Percentiles rank a stretch among this genome's conserved stretches.
phyloP scores from a whole-genome alignment of 1,139 yeast genomes.

The Meyerozyma guilliermondii region DNA sequence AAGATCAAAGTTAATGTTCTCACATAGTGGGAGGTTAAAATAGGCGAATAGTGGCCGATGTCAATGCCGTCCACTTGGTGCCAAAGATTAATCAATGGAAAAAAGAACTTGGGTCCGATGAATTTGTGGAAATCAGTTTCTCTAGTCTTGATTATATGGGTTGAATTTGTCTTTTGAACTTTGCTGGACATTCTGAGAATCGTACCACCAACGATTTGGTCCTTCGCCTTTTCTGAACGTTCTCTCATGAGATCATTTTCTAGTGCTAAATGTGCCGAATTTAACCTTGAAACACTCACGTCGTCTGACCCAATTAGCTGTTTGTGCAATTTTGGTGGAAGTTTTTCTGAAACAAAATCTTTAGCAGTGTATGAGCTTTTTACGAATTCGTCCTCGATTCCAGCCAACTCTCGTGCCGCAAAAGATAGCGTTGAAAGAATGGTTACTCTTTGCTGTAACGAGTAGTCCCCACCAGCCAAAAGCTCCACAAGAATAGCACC shows the following conservation, averaged over 20 bases:
- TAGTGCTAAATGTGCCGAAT: slow-evolving; percentile 10
- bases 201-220: slow-evolving; percentile 41
- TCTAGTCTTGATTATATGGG: slow-evolving; percentile 9
- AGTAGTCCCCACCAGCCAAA: slow-evolving; percentile 57
- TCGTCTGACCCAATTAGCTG: slow-evolving; percentile 17
- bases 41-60: slow-evolving; percentile 51
- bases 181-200: slow-evolving; percentile 46
- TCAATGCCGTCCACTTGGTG: slow-evolving; percentile 40
- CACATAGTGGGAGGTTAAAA: slow-evolving; percentile 54
- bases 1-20: slow-evolving; percentile 53
- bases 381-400: slow-evolving; percentile 45
- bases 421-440: slow-evolving; percentile 52
- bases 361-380: slow-evolving; percentile 27
- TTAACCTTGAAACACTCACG: slow-evolving; percentile 2
- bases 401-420: slow-evolving; percentile 57
- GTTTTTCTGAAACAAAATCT: slow-evolving; percentile 34
- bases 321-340: slow-evolving; percentile 45
- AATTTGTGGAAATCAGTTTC: slow-evolving; percentile 37
- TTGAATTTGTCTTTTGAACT: slow-evolving; percentile 11
- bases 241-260: slow-evolving; percentile 33
- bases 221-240: slow-evolving; percentile 37
- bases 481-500: slow-evolving; percentile 36
- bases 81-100: slow-evolving; percentile 56
- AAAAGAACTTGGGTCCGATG: slow-evolving; percentile 45
- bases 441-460: slow-evolving; percentile 55